Percentiles rank a stretch among this genome's conserved stretches.
Conservation (phyloP, 768 basidiomycete species). For the Calvatia gigantea region DNA sequence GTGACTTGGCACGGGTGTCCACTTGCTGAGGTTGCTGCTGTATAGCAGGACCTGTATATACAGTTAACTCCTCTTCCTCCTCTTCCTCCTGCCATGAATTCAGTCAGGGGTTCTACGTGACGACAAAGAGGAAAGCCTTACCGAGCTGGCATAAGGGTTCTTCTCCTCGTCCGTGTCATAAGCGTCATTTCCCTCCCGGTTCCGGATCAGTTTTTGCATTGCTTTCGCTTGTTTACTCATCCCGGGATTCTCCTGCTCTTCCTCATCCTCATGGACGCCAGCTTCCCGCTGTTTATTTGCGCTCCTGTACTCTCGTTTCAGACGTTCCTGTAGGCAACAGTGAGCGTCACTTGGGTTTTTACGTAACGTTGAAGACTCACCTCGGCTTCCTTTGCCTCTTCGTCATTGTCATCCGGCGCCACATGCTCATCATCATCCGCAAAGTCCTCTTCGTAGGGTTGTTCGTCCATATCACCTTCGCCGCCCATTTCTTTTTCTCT, state of each 20-base stretch:
- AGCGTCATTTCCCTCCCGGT: constrained; percentile 75
- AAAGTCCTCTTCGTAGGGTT: constrained; percentile 79
- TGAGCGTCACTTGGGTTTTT: constrained; percentile 9
- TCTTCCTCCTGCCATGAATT: constrained; percentile 53
- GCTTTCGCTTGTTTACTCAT: constrained; percentile 71
- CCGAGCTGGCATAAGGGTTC: constrained; percentile 81
- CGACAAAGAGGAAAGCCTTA: constrained; percentile 28
- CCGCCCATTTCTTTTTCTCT: constrained; percentile 60
- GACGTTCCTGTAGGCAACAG: constrained; percentile 54
- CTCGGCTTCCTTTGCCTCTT: constrained; percentile 82
- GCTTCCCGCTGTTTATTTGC: constrained; percentile 75
- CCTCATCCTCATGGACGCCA: constrained; percentile 71
- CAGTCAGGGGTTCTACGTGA: constrained; percentile 7
- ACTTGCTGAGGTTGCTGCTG: constrained; percentile 46
- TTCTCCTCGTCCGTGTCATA: constrained; percentile 84
- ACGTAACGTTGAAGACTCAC: constrained; percentile 32
- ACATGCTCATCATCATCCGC: constrained; percentile 86
- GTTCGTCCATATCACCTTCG: constrained; percentile 82
- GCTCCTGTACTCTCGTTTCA: constrained; percentile 76
- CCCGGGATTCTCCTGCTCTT: constrained; percentile 61
- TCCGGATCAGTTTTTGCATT: constrained; percentile 84
- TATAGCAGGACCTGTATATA: constrained; percentile 38
- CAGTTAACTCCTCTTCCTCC: constrained; percentile 59
- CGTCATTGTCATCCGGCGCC: constrained; percentile 71
- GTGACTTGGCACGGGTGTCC: constrained; percentile 39